phyloP scores from a whole-genome alignment of 2,329 filamentous ascomycete species.

The Colletotrichum orchidophilum region DNA sequence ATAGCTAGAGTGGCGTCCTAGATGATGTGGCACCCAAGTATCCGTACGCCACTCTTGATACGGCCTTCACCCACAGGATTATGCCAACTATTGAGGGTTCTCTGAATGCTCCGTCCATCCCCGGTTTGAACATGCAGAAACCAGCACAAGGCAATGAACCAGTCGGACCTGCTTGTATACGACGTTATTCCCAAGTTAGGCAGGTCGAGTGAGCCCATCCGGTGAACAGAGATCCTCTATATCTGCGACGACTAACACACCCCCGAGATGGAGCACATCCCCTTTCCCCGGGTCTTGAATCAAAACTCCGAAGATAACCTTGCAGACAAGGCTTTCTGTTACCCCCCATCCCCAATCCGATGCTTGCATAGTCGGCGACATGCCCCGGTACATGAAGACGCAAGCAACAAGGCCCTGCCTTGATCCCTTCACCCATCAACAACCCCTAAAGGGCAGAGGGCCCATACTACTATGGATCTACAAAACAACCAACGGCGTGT shows the following conservation, averaged over 20 bases:
- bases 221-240: neutral
- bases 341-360: neutral
- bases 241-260: conserved; percentile 25
- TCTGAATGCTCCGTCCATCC: neutral
- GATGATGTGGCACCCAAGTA: neutral
- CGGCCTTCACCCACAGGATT: neutral
- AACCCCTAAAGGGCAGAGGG: neutral
- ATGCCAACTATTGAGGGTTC: neutral
- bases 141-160: neutral
- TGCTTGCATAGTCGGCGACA: conserved; percentile 21
- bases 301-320: conserved; percentile 31
- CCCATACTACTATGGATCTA: neutral
- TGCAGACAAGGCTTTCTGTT: conserved; percentile 8
- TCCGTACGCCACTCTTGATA: neutral
- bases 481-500: neutral
- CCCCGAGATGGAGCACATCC: neutral
- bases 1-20: neutral
- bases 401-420: neutral
- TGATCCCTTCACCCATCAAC: neutral
- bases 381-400: neutral
- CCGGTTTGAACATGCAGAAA: conserved; percentile 7
- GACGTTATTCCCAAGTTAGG: conserved; percentile 16
- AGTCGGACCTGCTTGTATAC: neutral
- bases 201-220: neutral
- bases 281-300: conserved; percentile 8